These are phyloP conservation scores for Eleusine coracana DNA, from an alignment of 176 grass and related monocot species.

Conservation along the genomic window DNA sequence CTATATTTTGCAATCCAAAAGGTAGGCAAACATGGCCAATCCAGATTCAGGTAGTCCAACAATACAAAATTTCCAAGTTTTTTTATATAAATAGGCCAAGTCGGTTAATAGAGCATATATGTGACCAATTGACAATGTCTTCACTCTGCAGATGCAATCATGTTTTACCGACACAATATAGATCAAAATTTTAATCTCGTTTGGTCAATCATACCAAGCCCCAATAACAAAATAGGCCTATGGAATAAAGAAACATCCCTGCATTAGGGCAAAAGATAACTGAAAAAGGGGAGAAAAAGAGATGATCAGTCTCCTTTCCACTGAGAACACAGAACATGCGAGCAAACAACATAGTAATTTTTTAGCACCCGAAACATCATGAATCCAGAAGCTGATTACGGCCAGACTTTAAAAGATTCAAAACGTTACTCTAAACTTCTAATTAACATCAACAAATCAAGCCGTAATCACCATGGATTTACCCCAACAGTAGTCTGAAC, in stretches of 20 bases:
- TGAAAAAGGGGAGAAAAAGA: not conserved
- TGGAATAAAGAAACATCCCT: not conserved
- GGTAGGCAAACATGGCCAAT: not conserved
- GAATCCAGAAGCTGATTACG: not conserved
- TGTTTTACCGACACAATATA: not conserved
- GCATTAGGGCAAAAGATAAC: not conserved
- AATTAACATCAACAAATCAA: slow-evolving; percentile 13
- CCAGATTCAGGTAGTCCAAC: not conserved
- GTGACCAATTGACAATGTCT: not conserved
- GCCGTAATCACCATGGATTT: not conserved
- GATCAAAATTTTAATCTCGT: not conserved
- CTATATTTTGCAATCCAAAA: not conserved
- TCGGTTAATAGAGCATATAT: not conserved
- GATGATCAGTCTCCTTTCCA: not conserved
- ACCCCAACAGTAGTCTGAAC: not conserved
- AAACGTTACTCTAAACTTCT: not conserved
- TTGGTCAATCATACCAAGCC: not conserved
- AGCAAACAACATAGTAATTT: not conserved
- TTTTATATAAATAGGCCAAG: not conserved
- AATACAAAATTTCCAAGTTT: not conserved
- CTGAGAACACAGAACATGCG: not conserved
- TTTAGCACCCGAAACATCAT: not conserved
- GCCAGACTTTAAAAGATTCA: not conserved
- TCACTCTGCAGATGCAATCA: not conserved
- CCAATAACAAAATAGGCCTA: not conserved